Base-by-base conservation (phyloP, 1,284 basidiomycete species). In the Garcileccinum viscosum region DNA sequence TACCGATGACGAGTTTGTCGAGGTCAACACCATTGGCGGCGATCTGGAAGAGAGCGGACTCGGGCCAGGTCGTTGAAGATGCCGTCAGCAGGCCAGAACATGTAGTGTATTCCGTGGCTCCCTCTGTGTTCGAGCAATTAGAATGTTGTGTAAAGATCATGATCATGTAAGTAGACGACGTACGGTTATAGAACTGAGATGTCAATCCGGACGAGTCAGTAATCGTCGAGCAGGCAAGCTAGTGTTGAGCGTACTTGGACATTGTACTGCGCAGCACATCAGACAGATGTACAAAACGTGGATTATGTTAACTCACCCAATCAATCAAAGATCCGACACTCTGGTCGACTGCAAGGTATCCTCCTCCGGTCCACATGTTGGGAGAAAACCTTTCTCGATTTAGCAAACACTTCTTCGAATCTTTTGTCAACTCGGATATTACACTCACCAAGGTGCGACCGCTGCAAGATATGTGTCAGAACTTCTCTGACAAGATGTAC, bases 151-250 rank as follows among this genome's bases (percentile, higher is more conserved):
- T 38, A 17, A 59, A 0, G 6, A 12, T 59, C 32, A 40, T 62
- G n/a, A n/a, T 35, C 33, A n/a, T n/a, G n/a, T n/a, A 53, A n/a
- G 19, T 30, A 2, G 19, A 3, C 27, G 50, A 79, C 84, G 72
- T 70, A 89, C 89, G 89, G 75, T 91, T 90, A 77, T 91, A 90
- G 80, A 90, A 90, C 84, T 90, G 3, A 38, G 5, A 9, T 61
- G 19, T 61, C 3, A 0, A 38, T n/a, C 38, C 60, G 5, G 60
- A 61, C 8, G n/a, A 61, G 60, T 33, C 9, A 38, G 35, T 3
- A 38, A 61, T 37, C 4, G n/a, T 35, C 15, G 50, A 30, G 17
- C 17, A 61, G n/a, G 22, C 30, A 14, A 44, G 56, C 32, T 30
- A n/a, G n/a, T n/a, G n/a, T 66, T 30, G 40, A 30, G 32, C 71